These are phyloP conservation scores for Floccularia luteovirens DNA, from an alignment of 768 basidiomycete species.

Conservation along the genomic window DNA sequence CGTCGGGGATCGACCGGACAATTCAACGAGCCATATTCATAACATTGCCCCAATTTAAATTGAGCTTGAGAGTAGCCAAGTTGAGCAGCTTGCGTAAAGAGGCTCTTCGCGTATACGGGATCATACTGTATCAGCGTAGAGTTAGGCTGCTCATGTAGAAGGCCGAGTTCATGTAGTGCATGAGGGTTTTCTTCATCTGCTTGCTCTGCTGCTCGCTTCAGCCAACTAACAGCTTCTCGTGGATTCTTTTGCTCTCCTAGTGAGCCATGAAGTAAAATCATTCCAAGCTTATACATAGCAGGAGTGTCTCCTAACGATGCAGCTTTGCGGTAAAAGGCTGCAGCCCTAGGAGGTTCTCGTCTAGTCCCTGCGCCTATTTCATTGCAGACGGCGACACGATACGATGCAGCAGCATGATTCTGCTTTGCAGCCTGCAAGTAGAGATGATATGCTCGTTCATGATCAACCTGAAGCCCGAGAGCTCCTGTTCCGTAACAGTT, in stretches of 20 bases:
- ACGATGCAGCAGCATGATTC: slow-evolving; percentile 91
- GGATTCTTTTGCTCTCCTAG: slow-evolving; percentile 80
- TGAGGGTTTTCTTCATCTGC: slow-evolving; percentile 98
- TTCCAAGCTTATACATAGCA: slow-evolving; percentile 99
- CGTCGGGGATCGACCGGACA: slow-evolving; percentile 91
- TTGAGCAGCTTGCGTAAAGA: slow-evolving; percentile 88
- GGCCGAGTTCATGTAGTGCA: slow-evolving; percentile 91
- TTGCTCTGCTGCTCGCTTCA: slow-evolving; percentile 91
- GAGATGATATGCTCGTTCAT: slow-evolving; percentile 95
- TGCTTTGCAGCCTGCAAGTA: slow-evolving; percentile 97
- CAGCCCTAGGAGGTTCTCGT: slow-evolving; percentile 80
- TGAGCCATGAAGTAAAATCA: slow-evolving; percentile 83
- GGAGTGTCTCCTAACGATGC: slow-evolving; percentile 94
- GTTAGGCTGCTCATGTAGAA: slow-evolving; percentile 70
- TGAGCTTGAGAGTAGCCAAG: slow-evolving; percentile 92
- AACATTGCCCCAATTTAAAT: slow-evolving; percentile 92
- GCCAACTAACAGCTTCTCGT: slow-evolving; percentile 91
- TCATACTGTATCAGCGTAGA: slow-evolving; percentile 70
- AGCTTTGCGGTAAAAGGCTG: slow-evolving; percentile 94
- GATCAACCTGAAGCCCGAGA: slow-evolving; percentile 93
- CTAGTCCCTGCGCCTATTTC: slow-evolving; percentile 96
- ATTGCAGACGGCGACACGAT: slow-evolving; percentile 97
- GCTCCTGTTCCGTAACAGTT: slow-evolving; percentile 95
- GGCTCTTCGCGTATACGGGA: slow-evolving; percentile 72
- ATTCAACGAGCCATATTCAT: slow-evolving; percentile 83